Percentiles rank a stretch among this genome's conserved stretches.
These are phyloP conservation scores for Ceratocystis cacaofunesta DNA, from an alignment of 2,329 filamentous ascomycete species.

Conservation along the genomic window DNA sequence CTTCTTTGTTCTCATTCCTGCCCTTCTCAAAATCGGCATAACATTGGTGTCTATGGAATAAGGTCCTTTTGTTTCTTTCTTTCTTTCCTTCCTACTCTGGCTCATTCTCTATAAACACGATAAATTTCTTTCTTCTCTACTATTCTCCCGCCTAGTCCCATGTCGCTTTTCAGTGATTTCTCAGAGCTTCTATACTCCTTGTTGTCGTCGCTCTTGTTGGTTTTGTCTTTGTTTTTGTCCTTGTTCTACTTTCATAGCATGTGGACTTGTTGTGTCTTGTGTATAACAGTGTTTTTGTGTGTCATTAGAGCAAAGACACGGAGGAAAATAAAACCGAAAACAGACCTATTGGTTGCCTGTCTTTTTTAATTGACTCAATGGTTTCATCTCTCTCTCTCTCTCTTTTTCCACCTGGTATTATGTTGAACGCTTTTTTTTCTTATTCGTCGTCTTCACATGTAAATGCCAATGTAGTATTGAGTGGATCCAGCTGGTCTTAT, in stretches of 20 bases:
- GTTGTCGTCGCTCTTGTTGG: not conserved
- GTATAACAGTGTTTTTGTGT: not conserved
- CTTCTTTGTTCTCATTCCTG: not conserved
- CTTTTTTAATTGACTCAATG: not conserved
- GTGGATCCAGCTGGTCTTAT: not conserved
- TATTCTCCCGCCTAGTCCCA: not conserved
- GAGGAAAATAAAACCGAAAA: too few species aligned
- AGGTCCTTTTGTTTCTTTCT: not conserved
- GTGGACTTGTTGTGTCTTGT: not conserved
- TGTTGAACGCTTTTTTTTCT: not conserved
- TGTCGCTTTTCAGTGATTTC: not conserved
- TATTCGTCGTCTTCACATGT: not conserved
- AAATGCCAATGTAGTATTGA: slow-evolving; percentile 3
- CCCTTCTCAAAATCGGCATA: not conserved
- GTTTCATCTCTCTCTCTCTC: not conserved
- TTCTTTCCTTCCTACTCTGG: not conserved
- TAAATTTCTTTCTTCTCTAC: too few species aligned
- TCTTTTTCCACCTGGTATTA: not conserved
- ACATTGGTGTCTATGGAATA: not conserved
- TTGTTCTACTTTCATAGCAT: not conserved
- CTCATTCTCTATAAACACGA: not conserved
- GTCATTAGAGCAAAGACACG: not conserved
- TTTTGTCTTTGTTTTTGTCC: not conserved
- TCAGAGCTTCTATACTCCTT: too few species aligned
- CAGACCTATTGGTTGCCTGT: not conserved